Conservation (phyloP, 345 rosid genomes). For the Gossypium herbaceum region DNA sequence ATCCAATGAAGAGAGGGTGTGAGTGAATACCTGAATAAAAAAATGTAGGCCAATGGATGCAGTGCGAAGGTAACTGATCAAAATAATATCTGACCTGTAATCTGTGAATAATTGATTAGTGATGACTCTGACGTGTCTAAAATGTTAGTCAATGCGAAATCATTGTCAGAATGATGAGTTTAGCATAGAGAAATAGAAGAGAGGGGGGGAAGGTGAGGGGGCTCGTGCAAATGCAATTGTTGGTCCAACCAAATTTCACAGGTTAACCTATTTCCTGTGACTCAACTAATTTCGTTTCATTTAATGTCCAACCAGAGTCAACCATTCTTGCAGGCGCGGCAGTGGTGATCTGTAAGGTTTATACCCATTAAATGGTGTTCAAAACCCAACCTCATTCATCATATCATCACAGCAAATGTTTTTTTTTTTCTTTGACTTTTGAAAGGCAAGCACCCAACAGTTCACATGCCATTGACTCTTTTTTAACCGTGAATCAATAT, state of each 20-base stretch:
- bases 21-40: background rate
- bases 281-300: constrained; percentile 6
- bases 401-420: background rate
- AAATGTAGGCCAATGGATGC: background rate
- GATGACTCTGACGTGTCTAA: background rate
- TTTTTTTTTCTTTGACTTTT: background rate
- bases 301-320: background rate
- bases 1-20: background rate
- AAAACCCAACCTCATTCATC: background rate
- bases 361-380: background rate
- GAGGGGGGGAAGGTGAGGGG: background rate
- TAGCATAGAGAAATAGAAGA: background rate
- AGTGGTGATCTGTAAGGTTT: background rate
- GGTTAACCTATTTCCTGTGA: constrained; percentile 4
- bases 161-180: constrained; percentile 15
- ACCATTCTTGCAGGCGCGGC: background rate
- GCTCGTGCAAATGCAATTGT: background rate
- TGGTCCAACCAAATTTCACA: constrained; percentile 13
- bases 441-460: background rate
- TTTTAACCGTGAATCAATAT: background rate
- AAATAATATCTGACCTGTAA: background rate
- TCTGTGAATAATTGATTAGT: background rate
- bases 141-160: constrained; percentile 1
- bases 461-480: constrained; percentile 10
- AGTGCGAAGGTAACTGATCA: background rate